Evolutionary conservation across 345 rosid species (phyloP).

Genomic region (Zanthoxylum bungeanum): DNA sequence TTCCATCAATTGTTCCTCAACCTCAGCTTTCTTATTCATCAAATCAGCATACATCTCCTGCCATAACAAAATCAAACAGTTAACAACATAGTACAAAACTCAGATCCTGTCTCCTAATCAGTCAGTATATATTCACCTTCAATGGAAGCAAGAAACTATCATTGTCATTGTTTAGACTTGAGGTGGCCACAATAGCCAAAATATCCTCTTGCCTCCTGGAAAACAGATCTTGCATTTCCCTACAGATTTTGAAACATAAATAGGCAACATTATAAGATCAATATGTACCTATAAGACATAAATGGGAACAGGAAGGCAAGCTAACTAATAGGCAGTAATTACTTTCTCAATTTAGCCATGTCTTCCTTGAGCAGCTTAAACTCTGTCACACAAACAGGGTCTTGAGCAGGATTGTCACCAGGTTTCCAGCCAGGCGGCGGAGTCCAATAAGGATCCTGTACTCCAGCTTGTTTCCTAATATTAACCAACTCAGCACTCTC

Average conservation of each 20-base stretch:
- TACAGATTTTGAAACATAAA: slow-evolving; percentile 14
- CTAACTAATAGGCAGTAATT: neutral
- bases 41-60: slow-evolving; percentile 59
- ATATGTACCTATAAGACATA: neutral
- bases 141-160: slow-evolving; percentile 36
- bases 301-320: neutral
- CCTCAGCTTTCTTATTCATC: slow-evolving; percentile 48
- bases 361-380: slow-evolving; percentile 54
- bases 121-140: slow-evolving; percentile 55
- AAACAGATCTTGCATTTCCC: slow-evolving; percentile 40
- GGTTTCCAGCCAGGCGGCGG: slow-evolving; percentile 94
- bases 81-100: neutral
- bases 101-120: neutral
- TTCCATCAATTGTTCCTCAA: slow-evolving; percentile 56
- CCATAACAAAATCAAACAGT: slow-evolving; percentile 2
- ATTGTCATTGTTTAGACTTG: slow-evolving; percentile 41
- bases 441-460: slow-evolving; percentile 89
- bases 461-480: slow-evolving; percentile 77
- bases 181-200: slow-evolving; percentile 30
- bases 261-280: neutral
- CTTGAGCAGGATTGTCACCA: slow-evolving; percentile 81
- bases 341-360: slow-evolving; percentile 47
- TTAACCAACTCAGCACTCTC: slow-evolving; percentile 72
- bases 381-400: slow-evolving; percentile 73
- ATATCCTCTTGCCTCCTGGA: slow-evolving; percentile 52